Evolutionary conservation across 2,329 filamentous ascomycete species (phyloP), one percentile per base, ranked within the genome.

Genomic region (Metarhizium anisopliae): DNA sequence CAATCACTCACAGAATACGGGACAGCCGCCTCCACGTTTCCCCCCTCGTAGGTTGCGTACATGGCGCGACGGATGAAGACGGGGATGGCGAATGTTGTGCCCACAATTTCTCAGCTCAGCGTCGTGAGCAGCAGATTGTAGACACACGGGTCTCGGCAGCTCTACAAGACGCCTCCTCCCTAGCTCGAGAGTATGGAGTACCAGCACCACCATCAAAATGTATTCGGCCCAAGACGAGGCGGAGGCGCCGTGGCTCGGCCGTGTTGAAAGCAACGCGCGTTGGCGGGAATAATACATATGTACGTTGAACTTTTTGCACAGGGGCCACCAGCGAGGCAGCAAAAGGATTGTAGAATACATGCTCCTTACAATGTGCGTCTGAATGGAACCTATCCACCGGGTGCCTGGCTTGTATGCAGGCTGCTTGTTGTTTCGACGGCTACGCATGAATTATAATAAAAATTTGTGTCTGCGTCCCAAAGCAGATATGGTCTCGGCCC

Each of bases 321-420:
- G 10, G 32, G 32, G 32, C 2, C 32, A 35, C 32, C 32, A 35
- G 32, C 10, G 32, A 35, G 32, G 7, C 32, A 35, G 32, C 32
- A 35, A 35, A 35, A 11, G 32, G 32, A 35, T 35, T 8, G 32
- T 35, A 35, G 7, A 11, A 35, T 11, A 35, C 32, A 35, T 7
- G 6, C 32, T 35, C 10, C 32, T 3, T 25, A 25, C 25, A 25
- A 25, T 25, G 25, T 35, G 32, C 32, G 18, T 25, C n/a, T 18
- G 18, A 47, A 11, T 29, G 45, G 45, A 30, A 49, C 20, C 45
- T 30, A 49, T 30, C 45, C 45, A 49, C 45, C 20, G 14, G 29
- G 54, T 32, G 54, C 30, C 54, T 29, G 50, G 38, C 54, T 38
- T 47, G 54, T 35, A 55, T 55, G 53, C 25, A 49, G 25, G 10